Conservation (phyloP, 768 basidiomycete species). For the Candolleomyces aberdarensis region DNA sequence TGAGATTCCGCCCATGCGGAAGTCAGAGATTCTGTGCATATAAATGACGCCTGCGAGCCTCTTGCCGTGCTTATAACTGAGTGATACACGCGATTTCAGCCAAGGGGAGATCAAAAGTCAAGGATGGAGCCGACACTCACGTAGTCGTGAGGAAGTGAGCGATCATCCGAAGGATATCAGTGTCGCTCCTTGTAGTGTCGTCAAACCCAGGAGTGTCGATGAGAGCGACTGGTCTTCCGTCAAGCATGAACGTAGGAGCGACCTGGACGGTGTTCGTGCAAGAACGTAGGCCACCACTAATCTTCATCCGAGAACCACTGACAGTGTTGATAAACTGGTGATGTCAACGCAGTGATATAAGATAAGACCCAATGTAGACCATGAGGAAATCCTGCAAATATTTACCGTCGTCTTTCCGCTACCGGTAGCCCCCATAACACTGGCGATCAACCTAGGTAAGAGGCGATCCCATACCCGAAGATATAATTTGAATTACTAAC, state of each 20-base stretch:
- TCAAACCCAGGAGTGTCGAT: constrained; percentile 65
- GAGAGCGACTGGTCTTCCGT: constrained; percentile 39
- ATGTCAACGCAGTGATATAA: neutral
- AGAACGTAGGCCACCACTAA: constrained; percentile 46
- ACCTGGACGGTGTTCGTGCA: constrained; percentile 47
- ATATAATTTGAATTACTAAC: neutral
- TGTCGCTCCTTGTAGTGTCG: constrained; percentile 46
- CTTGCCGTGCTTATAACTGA: constrained; percentile 17
- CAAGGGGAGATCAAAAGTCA: neutral
- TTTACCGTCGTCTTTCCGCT: neutral
- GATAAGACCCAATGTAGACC: neutral
- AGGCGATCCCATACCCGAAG: neutral
- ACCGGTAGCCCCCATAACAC: neutral
- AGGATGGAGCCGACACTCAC: constrained; percentile 18
- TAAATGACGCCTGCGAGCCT: constrained; percentile 51
- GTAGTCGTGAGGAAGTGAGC: constrained; percentile 35
- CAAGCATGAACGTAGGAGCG: constrained; percentile 39
- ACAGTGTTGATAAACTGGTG: constrained; percentile 51
- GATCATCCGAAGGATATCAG: constrained; percentile 48
- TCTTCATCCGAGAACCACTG: constrained; percentile 44
- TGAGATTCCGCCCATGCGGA: constrained; percentile 40
- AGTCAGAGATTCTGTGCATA: constrained; percentile 45
- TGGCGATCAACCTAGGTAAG: neutral
- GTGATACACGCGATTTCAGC: neutral
- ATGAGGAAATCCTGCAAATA: neutral